Evolutionary conservation across 257 asterid genomes (phyloP), one percentile per base, ranked within the genome.

Genomic region (Phtheirospermum japonicum): DNA sequence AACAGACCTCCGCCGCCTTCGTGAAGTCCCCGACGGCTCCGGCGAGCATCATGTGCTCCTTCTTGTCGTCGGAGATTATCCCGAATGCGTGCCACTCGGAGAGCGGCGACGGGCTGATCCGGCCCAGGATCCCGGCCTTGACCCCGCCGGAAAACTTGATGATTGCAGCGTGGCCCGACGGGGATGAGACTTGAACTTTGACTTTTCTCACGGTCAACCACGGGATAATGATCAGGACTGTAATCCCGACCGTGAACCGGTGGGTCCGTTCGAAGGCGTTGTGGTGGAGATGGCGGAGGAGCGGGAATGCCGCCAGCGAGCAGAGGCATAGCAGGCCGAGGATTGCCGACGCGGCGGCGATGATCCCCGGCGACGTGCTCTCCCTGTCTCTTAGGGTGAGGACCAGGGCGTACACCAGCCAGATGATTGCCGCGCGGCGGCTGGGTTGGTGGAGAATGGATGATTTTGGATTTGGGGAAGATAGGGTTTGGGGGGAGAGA

Each of bases 81-180:
- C 95, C 95, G 55, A 86, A 86, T 0, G 95, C 95, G 51, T 86
- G 95, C 95, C 95, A 86, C 48, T 86, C 95, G 0, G 95, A 86
- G 2, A 80, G 69, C 0, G 95, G 95, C 0, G 95, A 86, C 2
- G 89, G 95, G 66, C 95, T 86, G 28, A 86, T 86, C 18, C 92
- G 66, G 11, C 92, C 95, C 2, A 86, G 63, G 2, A 86, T 75
- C 14, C 92, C 95, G 0, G 95, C 57, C 37, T 82, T 78, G 0
- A 86, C 70, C 1, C 95, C 0, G 78, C 76, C 4, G 92, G 26
- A 0, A 92, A 92, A 20, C 84, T 92, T 18, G 92, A 87, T 0
- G n/a, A n/a, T n/a, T n/a, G n/a, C n/a, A n/a, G n/a, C n/a, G n/a
- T n/a, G n/a, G n/a, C n/a, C n/a, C n/a, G 95, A 86, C 0, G 92